Evolutionary conservation across 2,329 filamentous ascomycete species (phyloP), one percentile per base, ranked within the genome.

Genomic region (Pseudofabraea citricarpa): DNA sequence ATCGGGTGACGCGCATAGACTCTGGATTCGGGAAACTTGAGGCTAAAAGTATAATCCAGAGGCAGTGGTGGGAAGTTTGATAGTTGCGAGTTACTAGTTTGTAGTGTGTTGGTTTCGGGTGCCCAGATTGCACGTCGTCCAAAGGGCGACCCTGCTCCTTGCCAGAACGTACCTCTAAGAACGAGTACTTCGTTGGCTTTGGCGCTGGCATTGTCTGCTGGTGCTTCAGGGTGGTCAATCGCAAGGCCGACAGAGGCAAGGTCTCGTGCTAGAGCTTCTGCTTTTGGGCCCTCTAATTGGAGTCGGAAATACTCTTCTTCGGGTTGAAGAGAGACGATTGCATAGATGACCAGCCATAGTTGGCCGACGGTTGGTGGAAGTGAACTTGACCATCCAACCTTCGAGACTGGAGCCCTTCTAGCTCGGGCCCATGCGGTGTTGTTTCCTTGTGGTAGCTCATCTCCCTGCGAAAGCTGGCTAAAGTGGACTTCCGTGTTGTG

Each of bases 61-160:
- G 70, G 66, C 46, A 69, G 64, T 2, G 61, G 40, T 3, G 70
- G 70, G 24, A 67, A 71, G 9, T 47, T 24, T 4, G 41, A 35
- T 13, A 57, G 31, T 9, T 41, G 29, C 21, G 46, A 18, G 3
- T 32, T 32, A 10, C 64, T 59, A 37, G 73, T 64, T 33, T 70
- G 68, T 3, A 77, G 71, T 6, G 73, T 43, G 4, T 45, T 45
- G 5, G 45, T 24, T 23, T 45, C 53, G 19, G 41, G 23, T 5
- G 44, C 70, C 82, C 82, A 85, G 46, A 73, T 71, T 2, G 81
- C 73, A 18, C 80, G 80, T 36, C 80, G 67, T 9, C 83, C 83
- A 44, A 84, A 75, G 6, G 83, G 83, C 1, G 81, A 83, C 15
- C 75, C 81, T 22, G 82, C 82, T 36, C 82, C 82, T 56, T 85